Evolutionary conservation across 2,329 filamentous ascomycete species (phyloP).

Genomic region (Monilinia fructigena): DNA sequence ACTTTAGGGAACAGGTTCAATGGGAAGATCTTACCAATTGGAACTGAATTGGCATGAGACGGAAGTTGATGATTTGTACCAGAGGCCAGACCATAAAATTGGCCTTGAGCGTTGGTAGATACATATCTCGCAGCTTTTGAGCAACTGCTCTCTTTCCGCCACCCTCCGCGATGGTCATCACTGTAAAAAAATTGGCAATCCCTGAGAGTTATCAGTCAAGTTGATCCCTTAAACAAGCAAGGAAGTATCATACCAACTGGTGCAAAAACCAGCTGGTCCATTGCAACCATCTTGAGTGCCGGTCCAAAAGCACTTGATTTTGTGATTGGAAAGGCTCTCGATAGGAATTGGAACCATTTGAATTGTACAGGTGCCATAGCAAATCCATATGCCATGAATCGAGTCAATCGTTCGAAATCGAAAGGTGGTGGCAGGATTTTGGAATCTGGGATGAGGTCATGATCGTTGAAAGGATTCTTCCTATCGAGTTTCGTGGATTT

Average conservation of each 20-base stretch:
- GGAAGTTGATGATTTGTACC: constrained; percentile 96
- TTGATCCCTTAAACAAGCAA: neutral
- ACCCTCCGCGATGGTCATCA: constrained; percentile 94
- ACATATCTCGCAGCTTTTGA: constrained; percentile 90
- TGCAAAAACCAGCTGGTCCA: constrained; percentile 92
- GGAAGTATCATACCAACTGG: constrained; percentile 63
- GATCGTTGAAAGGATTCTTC: constrained; percentile 66
- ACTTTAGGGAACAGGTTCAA: constrained; percentile 19
- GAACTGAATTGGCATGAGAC: constrained; percentile 90
- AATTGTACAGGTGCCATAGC: constrained; percentile 94
- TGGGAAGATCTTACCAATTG: constrained; percentile 73
- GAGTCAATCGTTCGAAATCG: constrained; percentile 89
- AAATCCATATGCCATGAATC: constrained; percentile 98
- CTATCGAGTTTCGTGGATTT: constrained; percentile 82
- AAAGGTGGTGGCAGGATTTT: constrained; percentile 74
- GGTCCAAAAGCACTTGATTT: constrained; percentile 72
- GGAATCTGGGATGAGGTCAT: constrained; percentile 65
- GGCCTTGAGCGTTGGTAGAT: constrained; percentile 88
- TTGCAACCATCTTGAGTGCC: constrained; percentile 83
- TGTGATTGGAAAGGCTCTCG: constrained; percentile 77
- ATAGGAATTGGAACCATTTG: constrained; percentile 90
- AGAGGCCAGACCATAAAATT: constrained; percentile 95
- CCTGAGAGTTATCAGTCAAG: constrained; percentile 45
- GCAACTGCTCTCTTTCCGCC: constrained; percentile 76
- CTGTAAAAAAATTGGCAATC: constrained; percentile 86